These are phyloP conservation scores for Gardenia jasminoides DNA, from an alignment of 257 asterid genomes.

Conservation along the genomic window DNA sequence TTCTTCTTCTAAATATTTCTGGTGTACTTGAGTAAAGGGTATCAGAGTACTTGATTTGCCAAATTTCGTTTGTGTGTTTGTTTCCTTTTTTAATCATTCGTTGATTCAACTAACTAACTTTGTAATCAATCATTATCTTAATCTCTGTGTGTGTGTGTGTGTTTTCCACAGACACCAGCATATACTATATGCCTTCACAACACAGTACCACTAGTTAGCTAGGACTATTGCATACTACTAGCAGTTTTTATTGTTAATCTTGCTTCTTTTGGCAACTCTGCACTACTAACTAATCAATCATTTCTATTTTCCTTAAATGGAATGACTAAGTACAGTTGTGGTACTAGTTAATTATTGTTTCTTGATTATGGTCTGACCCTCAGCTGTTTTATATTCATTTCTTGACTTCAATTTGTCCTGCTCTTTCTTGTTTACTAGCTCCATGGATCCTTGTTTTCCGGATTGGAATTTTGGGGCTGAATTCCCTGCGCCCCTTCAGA, in stretches of 20 bases:
- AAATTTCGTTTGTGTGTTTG: background rate
- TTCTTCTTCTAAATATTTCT: too few relatives aligned
- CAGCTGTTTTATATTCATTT: background rate
- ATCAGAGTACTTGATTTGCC: background rate
- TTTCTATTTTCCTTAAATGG: background rate
- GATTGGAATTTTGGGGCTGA: constrained; percentile 61
- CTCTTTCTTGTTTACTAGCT: constrained; percentile 2
- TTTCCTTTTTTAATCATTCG: background rate
- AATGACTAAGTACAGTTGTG: background rate
- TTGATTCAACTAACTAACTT: background rate
- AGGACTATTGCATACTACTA: too few relatives aligned
- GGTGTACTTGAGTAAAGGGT: background rate
- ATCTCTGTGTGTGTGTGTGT: background rate
- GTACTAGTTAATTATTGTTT: too few relatives aligned
- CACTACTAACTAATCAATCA: background rate
- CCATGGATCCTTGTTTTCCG: constrained; percentile 51
- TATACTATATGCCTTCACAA: too few relatives aligned
- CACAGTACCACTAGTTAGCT: too few relatives aligned
- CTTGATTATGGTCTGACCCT: background rate
- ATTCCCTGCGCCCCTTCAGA: constrained; percentile 38
- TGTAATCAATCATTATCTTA: background rate
- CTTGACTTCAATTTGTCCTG: background rate
- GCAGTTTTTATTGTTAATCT: background rate
- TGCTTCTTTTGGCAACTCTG: background rate
- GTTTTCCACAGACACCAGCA: too few relatives aligned